Conservation (phyloP, 352 stramenopile species). For the Phytophthora macrochlamydospora region DNA sequence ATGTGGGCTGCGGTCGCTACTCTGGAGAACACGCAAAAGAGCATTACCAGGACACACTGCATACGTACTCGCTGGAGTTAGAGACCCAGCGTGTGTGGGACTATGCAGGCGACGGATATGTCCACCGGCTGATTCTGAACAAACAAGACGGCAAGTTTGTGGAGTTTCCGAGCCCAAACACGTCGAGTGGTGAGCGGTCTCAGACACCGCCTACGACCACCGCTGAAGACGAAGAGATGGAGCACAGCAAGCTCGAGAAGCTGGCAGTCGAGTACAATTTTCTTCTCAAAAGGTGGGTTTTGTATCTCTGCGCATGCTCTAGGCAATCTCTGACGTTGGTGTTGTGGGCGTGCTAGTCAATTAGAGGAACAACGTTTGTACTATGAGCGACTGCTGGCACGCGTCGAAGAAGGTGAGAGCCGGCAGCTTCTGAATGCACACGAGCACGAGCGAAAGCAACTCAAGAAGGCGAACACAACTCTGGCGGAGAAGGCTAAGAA, state of each 20-base stretch:
- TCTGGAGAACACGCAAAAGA: conserved; percentile 94
- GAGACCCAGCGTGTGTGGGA: conserved; percentile 97
- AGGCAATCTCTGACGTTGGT: background rate
- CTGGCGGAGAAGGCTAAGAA: conserved; percentile 75
- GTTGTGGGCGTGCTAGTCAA: conserved; percentile 61
- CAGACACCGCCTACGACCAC: conserved; percentile 64
- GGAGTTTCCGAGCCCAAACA: conserved; percentile 92
- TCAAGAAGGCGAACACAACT: conserved; percentile 73
- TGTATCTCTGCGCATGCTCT: background rate
- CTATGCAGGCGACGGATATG: conserved; percentile 92
- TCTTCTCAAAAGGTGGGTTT: conserved; percentile 89
- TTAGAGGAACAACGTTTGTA: conserved; percentile 95
- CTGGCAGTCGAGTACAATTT: conserved; percentile 97
- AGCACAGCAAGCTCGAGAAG: conserved; percentile 96
- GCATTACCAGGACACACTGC: conserved; percentile 93
- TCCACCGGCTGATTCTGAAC: conserved; percentile 89
- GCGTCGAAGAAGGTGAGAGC: conserved; percentile 60
- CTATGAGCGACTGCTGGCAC: conserved; percentile 88
- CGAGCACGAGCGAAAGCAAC: conserved; percentile 83
- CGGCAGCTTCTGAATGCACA: conserved; percentile 58
- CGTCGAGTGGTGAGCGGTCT: conserved; percentile 69
- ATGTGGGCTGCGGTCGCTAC: conserved; percentile 97
- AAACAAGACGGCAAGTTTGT: conserved; percentile 96
- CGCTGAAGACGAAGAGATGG: conserved; percentile 89
- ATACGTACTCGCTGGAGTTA: conserved; percentile 96